These are phyloP conservation scores for Pecoramyces ruminantium DNA, from an alignment of 192 early-diverging fungal species.

Conservation along the genomic window DNA sequence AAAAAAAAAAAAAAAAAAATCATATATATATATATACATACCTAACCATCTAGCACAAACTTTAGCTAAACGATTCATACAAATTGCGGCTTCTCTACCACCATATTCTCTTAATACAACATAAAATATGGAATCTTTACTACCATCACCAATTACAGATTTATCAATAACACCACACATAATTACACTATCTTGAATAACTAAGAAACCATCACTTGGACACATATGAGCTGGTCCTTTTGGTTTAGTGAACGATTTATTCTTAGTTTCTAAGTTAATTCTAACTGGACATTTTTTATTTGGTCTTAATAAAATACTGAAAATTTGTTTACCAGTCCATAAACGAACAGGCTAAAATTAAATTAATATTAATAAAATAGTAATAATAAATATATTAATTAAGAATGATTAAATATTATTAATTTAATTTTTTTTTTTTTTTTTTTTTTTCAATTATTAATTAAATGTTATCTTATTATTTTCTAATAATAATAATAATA, in stretches of 20 bases:
- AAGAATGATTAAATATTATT: too few species aligned
- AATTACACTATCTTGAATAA: conserved; percentile 86
- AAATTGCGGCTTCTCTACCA: conserved; percentile 57
- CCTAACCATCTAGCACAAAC: conserved; percentile 81
- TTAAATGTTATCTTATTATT: too few species aligned
- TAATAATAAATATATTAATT: too few species aligned
- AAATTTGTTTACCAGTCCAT: conserved; percentile 96
- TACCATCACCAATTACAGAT: conserved; percentile 87
- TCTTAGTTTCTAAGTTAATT: conserved; percentile 80
- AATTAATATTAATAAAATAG: not conserved
- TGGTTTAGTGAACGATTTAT: conserved; percentile 29
- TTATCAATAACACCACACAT: conserved; percentile 92
- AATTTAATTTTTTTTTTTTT: too few species aligned
- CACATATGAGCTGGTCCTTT: conserved; percentile 33
- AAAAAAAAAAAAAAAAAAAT: too few species aligned
- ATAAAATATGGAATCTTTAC: conserved; percentile 88
- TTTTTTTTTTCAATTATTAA: too few species aligned
- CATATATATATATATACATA: conserved; percentile 3
- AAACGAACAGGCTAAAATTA: conserved; percentile 44
- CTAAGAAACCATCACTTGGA: conserved; percentile 74
- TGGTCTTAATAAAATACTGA: conserved; percentile 75
- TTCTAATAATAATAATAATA: too few species aligned
- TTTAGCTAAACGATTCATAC: conserved; percentile 92
- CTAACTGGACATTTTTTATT: conserved; percentile 43
- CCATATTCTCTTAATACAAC: conserved; percentile 85